Evolutionary conservation across 345 rosid species (phyloP).

Genomic region (Anacardium occidentale): DNA sequence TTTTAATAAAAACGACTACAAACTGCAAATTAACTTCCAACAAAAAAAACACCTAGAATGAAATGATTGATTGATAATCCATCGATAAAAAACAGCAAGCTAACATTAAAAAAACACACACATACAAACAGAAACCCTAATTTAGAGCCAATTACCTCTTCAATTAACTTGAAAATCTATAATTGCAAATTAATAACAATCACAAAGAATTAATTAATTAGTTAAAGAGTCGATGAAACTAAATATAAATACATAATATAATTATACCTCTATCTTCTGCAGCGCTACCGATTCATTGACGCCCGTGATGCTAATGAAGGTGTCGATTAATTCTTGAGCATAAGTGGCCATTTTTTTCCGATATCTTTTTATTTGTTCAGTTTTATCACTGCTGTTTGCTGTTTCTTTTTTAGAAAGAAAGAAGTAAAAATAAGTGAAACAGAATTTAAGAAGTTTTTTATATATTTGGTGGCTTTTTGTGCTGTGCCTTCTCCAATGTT

Average conservation of each 20-base stretch:
- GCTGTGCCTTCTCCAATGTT: conserved; percentile 20
- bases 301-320: conserved; percentile 88
- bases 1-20: background rate
- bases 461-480: conserved; percentile 16
- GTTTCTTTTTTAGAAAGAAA: conserved; percentile 13
- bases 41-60: conserved; percentile 16
- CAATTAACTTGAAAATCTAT: conserved; percentile 7
- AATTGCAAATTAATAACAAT: conserved; percentile 11
- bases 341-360: conserved; percentile 60
- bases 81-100: background rate
- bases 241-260: background rate
- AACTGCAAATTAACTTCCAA: background rate
- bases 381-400: background rate
- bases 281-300: conserved; percentile 62
- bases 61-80: background rate
- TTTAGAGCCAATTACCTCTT: conserved; percentile 11
- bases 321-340: conserved; percentile 75
- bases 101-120: conserved; percentile 19
- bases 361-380: background rate
- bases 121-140: conserved; percentile 34
- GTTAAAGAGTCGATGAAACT: background rate
- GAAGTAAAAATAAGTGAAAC: background rate
- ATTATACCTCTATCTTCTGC: conserved; percentile 67
- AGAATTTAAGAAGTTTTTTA: conserved; percentile 4
- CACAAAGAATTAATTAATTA: too few relatives aligned